phyloP scores from a whole-genome alignment of 192 early-diverging fungal species.

The Coemansia sp. region DNA sequence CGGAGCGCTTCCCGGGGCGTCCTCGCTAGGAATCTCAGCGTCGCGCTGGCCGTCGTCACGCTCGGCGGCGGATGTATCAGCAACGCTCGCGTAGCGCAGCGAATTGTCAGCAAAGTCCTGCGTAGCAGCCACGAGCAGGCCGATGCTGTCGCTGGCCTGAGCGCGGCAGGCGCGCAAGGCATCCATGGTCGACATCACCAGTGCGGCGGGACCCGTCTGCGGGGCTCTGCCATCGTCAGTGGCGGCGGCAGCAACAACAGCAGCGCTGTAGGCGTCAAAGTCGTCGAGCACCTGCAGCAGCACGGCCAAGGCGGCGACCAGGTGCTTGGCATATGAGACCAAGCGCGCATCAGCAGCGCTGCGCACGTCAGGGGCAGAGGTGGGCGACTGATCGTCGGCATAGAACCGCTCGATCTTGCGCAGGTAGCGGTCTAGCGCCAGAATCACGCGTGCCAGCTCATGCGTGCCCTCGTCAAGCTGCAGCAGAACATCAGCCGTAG shows the following conservation, averaged over 20 bases:
- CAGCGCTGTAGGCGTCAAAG: conserved; percentile 43
- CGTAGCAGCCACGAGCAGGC: conserved; percentile 41
- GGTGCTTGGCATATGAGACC: conserved; percentile 48
- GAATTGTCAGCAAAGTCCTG: conserved; percentile 51
- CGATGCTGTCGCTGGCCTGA: conserved; percentile 43
- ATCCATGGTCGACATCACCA: conserved; percentile 28
- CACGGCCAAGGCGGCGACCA: conserved; percentile 46
- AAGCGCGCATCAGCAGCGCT: conserved; percentile 39
- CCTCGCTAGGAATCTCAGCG: conserved; percentile 35
- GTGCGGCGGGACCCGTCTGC: conserved; percentile 28
- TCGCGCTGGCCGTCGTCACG: conserved; percentile 25
- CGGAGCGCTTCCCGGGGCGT: neutral
- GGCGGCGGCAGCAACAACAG: conserved; percentile 29
- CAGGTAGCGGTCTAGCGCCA: conserved; percentile 49
- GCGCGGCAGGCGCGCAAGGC: conserved; percentile 30
- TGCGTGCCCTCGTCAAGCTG: conserved; percentile 54
- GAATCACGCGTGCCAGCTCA: conserved; percentile 52
- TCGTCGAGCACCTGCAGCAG: conserved; percentile 53
- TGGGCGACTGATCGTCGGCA: conserved; percentile 14
- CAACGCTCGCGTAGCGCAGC: conserved; percentile 12
- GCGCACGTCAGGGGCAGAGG: conserved; percentile 24
- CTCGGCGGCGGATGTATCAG: neutral
- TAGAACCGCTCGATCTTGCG: conserved; percentile 52
- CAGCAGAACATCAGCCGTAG: conserved; percentile 40
- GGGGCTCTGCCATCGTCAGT: conserved; percentile 29